Conservation (phyloP, 768 basidiomycete genomes). For the Coprinopsis marcescibilis region DNA sequence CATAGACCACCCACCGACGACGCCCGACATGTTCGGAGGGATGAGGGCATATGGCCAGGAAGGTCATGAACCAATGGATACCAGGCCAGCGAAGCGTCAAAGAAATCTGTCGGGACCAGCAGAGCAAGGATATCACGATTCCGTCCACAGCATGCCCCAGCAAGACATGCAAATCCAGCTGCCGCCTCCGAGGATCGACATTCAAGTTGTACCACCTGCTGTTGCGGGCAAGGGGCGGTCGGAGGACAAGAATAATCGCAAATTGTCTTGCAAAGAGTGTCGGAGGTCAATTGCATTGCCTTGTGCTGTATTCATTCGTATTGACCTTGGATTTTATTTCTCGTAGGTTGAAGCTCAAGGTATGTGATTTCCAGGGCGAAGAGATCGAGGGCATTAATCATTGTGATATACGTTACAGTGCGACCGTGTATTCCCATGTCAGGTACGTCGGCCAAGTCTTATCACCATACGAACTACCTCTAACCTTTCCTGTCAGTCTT, state of each 20-base stretch:
- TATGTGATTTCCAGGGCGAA: slow-evolving; percentile 11
- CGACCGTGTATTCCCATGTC: slow-evolving; percentile 61
- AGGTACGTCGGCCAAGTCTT: slow-evolving; percentile 26
- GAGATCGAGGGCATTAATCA: neutral
- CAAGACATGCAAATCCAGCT: neutral
- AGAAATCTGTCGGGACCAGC: slow-evolving; percentile 21
- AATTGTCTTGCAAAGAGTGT: slow-evolving; percentile 48
- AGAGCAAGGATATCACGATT: slow-evolving; percentile 9
- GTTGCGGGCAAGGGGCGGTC: neutral
- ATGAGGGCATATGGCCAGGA: slow-evolving; percentile 14
- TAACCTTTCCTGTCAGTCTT: slow-evolving; percentile 35
- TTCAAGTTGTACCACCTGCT: neutral
- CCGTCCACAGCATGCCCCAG: neutral
- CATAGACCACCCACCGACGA: too few species aligned
- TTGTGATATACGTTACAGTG: slow-evolving; percentile 32
- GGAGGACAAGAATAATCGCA: slow-evolving; percentile 25
- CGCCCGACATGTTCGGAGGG: slow-evolving; percentile 21
- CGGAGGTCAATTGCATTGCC: slow-evolving; percentile 30
- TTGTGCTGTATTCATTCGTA: slow-evolving; percentile 1
- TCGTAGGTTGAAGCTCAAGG: slow-evolving; percentile 45
- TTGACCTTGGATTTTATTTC: slow-evolving; percentile 3
- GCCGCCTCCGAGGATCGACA: slow-evolving; percentile 2
- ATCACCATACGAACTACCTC: slow-evolving; percentile 12
- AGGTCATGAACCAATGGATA: slow-evolving; percentile 8
- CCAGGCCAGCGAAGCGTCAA: slow-evolving; percentile 28